Evolutionary conservation across 768 basidiomycete genomes (phyloP), one percentile per base, ranked within the genome.

Genomic region (Auricularia heimuer): DNA sequence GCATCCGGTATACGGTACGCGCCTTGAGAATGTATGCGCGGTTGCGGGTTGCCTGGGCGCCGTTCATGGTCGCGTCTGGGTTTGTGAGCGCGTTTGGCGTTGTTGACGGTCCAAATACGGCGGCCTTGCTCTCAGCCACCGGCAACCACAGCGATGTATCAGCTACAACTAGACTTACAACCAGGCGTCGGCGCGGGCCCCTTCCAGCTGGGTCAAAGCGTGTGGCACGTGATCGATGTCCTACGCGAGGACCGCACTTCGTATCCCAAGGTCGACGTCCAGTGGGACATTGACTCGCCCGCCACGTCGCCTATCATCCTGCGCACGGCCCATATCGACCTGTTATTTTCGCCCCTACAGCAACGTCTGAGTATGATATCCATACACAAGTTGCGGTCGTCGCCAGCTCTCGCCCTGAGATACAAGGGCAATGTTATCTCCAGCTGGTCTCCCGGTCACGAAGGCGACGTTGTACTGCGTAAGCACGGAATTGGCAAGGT

Each of bases 261-360:
- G 54, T 92, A 90, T 67, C 91, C 91, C 54, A 87, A 90, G 69
- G 85, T 93, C 63, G 89, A 92, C 67, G 79, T 94, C 72, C 91
- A 91, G 75, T 92, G 86, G 69, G 91, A 94, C 71, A 82, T 84
- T 35, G 88, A 90, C 69, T 75, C 85, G 36, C 82, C 88, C 14
- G 78, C 83, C 12, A 85, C 81, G 1, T 88, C 90, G 0, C 90
- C 90, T 1, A 79, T 93, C 29, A 81, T 94, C 70, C 76, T 94
- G 0, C 89, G 92, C 70, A 75, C 92, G 18, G 91, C 91, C 1
- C 88, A 93, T 72, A 78, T 94, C 63, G 90, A 92, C 72, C 81
- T 94, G n/a, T 79, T 94, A 54, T 94, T 93, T 75, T 90, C 91
- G 18, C 85, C 87, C 11, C 82, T 82, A 68, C 81, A 87, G 66